Percentiles rank a stretch among this genome's conserved stretches.
Conservation (phyloP, 805 yeast genomes). For the Cyberlindnera sargentensis region DNA sequence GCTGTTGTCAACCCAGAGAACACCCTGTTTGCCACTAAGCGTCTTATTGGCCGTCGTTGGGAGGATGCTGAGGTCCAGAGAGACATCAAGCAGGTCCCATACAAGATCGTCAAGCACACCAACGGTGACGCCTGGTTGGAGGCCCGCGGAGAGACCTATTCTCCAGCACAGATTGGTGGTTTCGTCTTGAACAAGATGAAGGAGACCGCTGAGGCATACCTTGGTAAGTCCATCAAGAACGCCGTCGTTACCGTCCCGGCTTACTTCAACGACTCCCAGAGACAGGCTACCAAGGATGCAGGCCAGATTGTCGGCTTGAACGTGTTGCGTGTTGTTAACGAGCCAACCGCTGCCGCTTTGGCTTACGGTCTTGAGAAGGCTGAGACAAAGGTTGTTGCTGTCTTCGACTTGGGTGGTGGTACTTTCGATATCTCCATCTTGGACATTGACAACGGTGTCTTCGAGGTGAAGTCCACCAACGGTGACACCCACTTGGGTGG, state of each 20-base stretch:
- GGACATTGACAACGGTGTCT: constrained; percentile 74
- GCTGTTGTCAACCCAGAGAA: constrained; percentile 71
- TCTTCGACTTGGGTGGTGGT: constrained; percentile 79
- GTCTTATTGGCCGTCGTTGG: constrained; percentile 71
- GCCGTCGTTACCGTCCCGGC: constrained; percentile 86
- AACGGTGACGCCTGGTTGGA: constrained; percentile 69
- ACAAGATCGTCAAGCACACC: constrained; percentile 47
- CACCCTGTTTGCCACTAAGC: constrained; percentile 76
- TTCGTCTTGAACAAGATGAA: constrained; percentile 58
- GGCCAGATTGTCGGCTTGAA: constrained; percentile 72
- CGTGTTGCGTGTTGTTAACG: constrained; percentile 69
- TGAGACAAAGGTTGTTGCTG: constrained; percentile 74
- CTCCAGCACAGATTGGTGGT: constrained; percentile 74
- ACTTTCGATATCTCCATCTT: constrained; percentile 76
- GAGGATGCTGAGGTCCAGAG: constrained; percentile 67
- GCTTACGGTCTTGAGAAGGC: constrained; percentile 69
- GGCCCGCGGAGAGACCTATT: constrained; percentile 36
- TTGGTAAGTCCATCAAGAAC: constrained; percentile 46
- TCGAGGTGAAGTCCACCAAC: constrained; percentile 76
- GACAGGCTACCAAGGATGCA: constrained; percentile 76
- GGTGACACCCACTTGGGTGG: constrained; percentile 86
- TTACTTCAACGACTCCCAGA: constrained; percentile 72
- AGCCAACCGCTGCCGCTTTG: constrained; percentile 82
- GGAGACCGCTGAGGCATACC: constrained; percentile 53
- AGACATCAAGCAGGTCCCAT: constrained; percentile 60